Evolutionary conservation across 2,329 filamentous ascomycete genomes (phyloP), one percentile per base, ranked within the genome.

Genomic region (Aspergillus hortae): DNA sequence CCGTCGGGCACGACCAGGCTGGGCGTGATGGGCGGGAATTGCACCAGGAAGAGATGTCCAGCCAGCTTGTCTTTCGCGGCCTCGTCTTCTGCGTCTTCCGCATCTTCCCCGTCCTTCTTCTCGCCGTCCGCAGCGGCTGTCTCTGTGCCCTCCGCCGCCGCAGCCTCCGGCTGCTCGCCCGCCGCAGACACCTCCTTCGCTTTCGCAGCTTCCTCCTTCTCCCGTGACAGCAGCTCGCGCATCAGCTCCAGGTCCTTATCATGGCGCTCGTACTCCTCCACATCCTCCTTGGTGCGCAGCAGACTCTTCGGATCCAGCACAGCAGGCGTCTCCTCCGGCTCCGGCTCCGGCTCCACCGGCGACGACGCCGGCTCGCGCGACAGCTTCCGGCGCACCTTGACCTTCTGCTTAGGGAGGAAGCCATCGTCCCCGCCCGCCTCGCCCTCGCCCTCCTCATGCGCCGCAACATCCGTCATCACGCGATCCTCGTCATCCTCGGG

Each of bases 21-120:
- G 4, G 84, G 84, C 4, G 85, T 79, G 52, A 84, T 75, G 0
- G 84, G 82, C 11, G 84, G 84, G 60, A 86, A 80, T 65, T 86
- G 84, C 65, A 86, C 81, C 47, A 86, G 74, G 64, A 86, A 86
- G 48, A 84, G 74, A 52, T 80, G 77, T 49, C 83, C 79, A 33
- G 79, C 70, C 15, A 77, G 73, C 40, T 73, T 72, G 47, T 72
- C 76, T 60, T 72, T 61, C 10, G 46, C 46, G 25, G 71, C 65
- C 21, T 65, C 62, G 40, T 61, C 67, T n/a, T 56, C 57, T 17
- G 64, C 53, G 21, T 61, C 56, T 30, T 60, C 58, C n/a, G 64
- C 53, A 19, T 61, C 56, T 30, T 60, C 58, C n/a, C 56, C 49
- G 10, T 58, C 61, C 44, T 61, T 54, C 12, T 60, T 53, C 9